Percentiles rank a stretch among this genome's conserved stretches.
phyloP scores from a whole-genome alignment of 768 basidiomycete species.

The Calvatia gigantea region DNA sequence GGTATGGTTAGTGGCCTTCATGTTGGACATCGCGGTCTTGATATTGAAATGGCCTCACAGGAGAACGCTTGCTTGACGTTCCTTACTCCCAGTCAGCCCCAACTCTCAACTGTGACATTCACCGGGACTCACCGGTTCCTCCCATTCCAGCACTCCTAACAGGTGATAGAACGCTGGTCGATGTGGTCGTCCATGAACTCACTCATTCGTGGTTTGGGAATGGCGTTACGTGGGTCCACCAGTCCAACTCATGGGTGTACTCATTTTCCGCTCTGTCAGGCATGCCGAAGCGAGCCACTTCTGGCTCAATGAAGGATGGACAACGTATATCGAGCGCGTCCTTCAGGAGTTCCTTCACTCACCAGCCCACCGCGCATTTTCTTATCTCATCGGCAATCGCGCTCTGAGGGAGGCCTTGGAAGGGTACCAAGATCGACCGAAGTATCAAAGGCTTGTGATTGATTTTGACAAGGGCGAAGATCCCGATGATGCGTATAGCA shows the following conservation, averaged over 20 bases:
- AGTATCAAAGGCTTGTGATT: conserved; percentile 79
- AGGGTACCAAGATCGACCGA: conserved; percentile 54
- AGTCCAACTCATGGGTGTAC: too few relatives aligned
- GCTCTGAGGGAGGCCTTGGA: conserved; percentile 68
- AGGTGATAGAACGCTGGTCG: conserved; percentile 82
- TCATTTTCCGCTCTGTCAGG: conserved; percentile 28
- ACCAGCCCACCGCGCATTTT: conserved; percentile 75
- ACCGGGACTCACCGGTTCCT: neutral
- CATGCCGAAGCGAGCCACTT: conserved; percentile 76
- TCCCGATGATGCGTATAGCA: conserved; percentile 72
- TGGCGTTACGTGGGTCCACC: conserved; percentile 59
- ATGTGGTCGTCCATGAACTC: conserved; percentile 86
- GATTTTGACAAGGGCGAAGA: conserved; percentile 71
- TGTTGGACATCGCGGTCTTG: neutral
- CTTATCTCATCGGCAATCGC: conserved; percentile 74
- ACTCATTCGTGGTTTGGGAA: conserved; percentile 94
- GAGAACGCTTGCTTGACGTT: conserved; percentile 91
- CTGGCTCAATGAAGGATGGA: conserved; percentile 94
- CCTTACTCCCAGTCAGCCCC: conserved; percentile 72
- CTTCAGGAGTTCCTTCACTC: conserved; percentile 68
- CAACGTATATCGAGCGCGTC: conserved; percentile 87
- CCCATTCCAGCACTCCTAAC: conserved; percentile 65
- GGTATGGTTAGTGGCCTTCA: conserved; percentile 61
- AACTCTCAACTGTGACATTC: too few relatives aligned
- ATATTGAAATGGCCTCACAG: conserved; percentile 29